A percentile compares a stretch with the other conserved stretches of the same genome.
phyloP scores from a whole-genome alignment of 2,329 filamentous ascomycete species.

The Salinomyces thailandicus region DNA sequence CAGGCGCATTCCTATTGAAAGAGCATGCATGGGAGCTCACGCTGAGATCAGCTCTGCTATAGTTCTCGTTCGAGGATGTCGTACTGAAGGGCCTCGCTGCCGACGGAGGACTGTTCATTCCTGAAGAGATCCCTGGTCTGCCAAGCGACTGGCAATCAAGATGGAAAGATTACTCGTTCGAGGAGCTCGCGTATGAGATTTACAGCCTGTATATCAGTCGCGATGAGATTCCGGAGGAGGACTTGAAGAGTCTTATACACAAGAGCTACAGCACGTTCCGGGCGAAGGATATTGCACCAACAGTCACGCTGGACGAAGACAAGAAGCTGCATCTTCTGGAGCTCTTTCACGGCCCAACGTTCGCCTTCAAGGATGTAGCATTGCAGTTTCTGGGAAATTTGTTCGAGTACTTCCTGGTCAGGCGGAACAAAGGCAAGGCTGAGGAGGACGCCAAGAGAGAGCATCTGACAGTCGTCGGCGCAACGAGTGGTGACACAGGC shows the following conservation, averaged over 20 bases:
- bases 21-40: conserved; percentile 15
- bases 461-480: conserved; percentile 76
- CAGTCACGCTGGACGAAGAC: conserved; percentile 61
- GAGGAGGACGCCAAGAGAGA: conserved; percentile 52
- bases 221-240: conserved; percentile 66
- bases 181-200: conserved; percentile 73
- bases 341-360: conserved; percentile 91
- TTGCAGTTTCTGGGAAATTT: conserved; percentile 94
- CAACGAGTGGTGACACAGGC: conserved; percentile 80
- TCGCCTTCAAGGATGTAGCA: conserved; percentile 91
- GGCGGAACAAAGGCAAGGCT: conserved; percentile 60
- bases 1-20: neutral
- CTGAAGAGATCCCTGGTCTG: conserved; percentile 63
- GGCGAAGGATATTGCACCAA: conserved; percentile 63
- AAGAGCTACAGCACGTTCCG: conserved; percentile 87
- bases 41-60: conserved; percentile 35
- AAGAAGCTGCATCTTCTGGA: conserved; percentile 77
- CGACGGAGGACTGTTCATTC: conserved; percentile 83
- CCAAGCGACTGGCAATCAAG: conserved; percentile 52
- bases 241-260: conserved; percentile 73
- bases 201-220: conserved; percentile 79
- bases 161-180: conserved; percentile 71
- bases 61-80: conserved; percentile 85
- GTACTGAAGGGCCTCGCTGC: conserved; percentile 79
- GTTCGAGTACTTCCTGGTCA: conserved; percentile 75